A percentile compares a stretch with the other conserved stretches of the same genome.
Evolutionary conservation across 75 land plant species (phyloP).

Genomic region (Adiantum capillusveneris): DNA sequence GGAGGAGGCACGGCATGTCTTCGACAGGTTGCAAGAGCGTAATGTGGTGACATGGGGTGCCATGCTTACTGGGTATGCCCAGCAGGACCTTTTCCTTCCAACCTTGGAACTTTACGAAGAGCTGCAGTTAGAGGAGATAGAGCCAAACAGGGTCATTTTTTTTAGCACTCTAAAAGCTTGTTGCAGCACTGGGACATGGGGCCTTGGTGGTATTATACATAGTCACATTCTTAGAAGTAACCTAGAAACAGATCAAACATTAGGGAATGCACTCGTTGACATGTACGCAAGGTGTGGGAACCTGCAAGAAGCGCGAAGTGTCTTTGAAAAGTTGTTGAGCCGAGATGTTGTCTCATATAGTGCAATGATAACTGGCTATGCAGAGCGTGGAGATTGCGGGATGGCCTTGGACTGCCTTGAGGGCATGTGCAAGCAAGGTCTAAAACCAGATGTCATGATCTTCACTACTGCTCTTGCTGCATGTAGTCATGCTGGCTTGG

Average conservation of each 20-base stretch:
- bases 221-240: conserved; percentile 2
- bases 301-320: conserved; percentile 6
- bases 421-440: conserved; percentile 5
- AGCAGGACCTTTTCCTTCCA: conserved; percentile 2
- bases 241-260: neutral
- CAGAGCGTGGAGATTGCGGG: conserved; percentile 12
- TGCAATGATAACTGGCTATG: conserved; percentile 23
- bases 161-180: conserved; percentile 12
- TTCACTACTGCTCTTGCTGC: neutral
- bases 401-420: conserved; percentile 1
- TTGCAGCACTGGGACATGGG: neutral
- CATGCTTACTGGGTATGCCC: conserved; percentile 3
- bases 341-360: conserved; percentile 22
- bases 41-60: conserved; percentile 8
- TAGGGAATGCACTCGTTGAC: conserved; percentile 23
- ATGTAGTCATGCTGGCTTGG: conserved; percentile 7
- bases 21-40: conserved; percentile 1
- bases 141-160: conserved; percentile 7
- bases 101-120: conserved; percentile 8
- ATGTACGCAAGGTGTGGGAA: conserved; percentile 18
- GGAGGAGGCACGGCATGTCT: neutral
- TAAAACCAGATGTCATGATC: conserved; percentile 1
- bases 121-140: neutral
- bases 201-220: conserved; percentile 5
- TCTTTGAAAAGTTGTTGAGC: conserved; percentile 11